Evolutionary conservation across 2,329 filamentous ascomycete species (phyloP), one percentile per base, ranked within the genome.

Genomic region (Monilinia aucupariae): DNA sequence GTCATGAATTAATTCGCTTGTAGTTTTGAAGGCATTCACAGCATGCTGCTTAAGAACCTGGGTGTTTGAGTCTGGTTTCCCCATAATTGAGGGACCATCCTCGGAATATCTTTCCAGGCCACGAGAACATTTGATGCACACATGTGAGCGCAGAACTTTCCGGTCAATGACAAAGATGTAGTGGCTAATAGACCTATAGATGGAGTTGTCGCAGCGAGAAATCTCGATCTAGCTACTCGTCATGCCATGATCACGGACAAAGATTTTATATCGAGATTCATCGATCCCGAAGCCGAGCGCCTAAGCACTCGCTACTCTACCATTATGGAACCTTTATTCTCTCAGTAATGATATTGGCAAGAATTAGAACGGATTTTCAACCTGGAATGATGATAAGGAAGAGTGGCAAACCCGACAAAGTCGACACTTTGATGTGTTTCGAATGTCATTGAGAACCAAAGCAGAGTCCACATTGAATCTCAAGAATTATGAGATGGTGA

Each of bases 401-500:
- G 41, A 20, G 4, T 64, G 62, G 55, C 55, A 64, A 20, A 59
- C 63, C 13, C 53, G 55, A 17, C 41, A 60, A 49, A 20, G 32
- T 25, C 53, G 52, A 32, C 50, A 67, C 3, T 37, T 51, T 20
- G n/a, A 58, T 4, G 45, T 65, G 34, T 67, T 68, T 37, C 22
- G 30, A n/a, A 9, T 15, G 6, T 62, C 66, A 20, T 53, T 68
- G 8, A 59, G 6, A 45, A 53, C 49, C 8, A 68, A 67, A 54
- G 65, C 64, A 25, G 60, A 66, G 25, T 65, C 65, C 3, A 55
- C 61, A n/a, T 48, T 68, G 6, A 67, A 66, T 39, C 45, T 65
- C 17, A 62, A 64, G 27, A 60, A 64, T 45, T 68, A 68, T 53
- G 63, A 68, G 47, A 63, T 64, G 48, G 59, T 64, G 4, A 37